Evolutionary conservation across 2,329 filamentous ascomycete genomes (phyloP).

Genomic region (Penicillium sp.): DNA sequence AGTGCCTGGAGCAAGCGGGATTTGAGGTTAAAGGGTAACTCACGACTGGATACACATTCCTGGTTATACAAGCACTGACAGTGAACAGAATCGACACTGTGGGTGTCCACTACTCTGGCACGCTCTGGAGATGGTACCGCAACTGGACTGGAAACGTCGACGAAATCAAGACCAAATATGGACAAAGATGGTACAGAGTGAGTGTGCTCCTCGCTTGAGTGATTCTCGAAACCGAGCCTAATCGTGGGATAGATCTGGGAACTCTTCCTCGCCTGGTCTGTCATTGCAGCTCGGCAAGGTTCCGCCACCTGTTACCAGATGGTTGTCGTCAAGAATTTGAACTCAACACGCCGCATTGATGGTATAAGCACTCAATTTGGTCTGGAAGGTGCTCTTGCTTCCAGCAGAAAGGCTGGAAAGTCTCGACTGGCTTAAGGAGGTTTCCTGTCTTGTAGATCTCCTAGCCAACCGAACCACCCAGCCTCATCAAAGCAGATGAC

Average conservation of each 20-base stretch:
- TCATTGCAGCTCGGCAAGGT: slow-evolving; percentile 77
- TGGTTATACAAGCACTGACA: neutral
- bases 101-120: slow-evolving; percentile 89
- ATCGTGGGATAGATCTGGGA: slow-evolving; percentile 70
- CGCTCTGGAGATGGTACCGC: slow-evolving; percentile 90
- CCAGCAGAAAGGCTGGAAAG: slow-evolving; percentile 42
- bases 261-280: slow-evolving; percentile 78
- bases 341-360: slow-evolving; percentile 74
- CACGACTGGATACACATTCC: neutral
- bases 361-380: slow-evolving; percentile 70
- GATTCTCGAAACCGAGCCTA: slow-evolving; percentile 11
- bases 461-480: too few relatives aligned
- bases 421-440: slow-evolving; percentile 12
- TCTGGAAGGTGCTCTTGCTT: slow-evolving; percentile 64
- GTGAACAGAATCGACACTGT: slow-evolving; percentile 71
- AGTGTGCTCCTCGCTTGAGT: slow-evolving; percentile 53
- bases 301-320: slow-evolving; percentile 80
- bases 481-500: too few relatives aligned
- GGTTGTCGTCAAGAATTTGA: slow-evolving; percentile 78
- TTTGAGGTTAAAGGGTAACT: slow-evolving; percentile 75
- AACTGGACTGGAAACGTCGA: slow-evolving; percentile 90
- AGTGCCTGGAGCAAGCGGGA: slow-evolving; percentile 76
- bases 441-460: neutral
- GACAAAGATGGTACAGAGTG: slow-evolving; percentile 84
- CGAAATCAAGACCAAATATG: slow-evolving; percentile 86